Percentiles rank a stretch among this genome's conserved stretches.
phyloP scores from a whole-genome alignment of 1,139 yeast species.

The Candida sanyaensis region DNA sequence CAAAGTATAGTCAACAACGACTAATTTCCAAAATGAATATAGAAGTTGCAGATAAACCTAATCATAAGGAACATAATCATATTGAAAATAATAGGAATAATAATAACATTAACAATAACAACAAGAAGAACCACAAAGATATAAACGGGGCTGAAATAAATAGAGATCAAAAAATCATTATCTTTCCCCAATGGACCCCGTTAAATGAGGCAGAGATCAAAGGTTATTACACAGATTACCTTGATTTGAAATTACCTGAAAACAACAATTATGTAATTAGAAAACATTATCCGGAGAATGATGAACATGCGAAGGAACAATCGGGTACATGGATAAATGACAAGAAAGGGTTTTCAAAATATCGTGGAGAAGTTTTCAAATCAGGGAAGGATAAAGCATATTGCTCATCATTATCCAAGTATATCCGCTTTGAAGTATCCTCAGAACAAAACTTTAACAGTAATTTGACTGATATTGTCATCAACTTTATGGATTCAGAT shows the following conservation, averaged over 20 bases:
- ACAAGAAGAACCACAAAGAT: background rate
- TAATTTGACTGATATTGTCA: background rate
- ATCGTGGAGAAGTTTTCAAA: background rate
- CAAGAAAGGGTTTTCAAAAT: background rate
- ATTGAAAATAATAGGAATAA: background rate
- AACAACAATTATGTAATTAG: background rate
- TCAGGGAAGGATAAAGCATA: background rate
- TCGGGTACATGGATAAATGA: background rate
- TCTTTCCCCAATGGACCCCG: constrained; percentile 1
- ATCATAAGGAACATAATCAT: background rate
- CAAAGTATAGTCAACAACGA: background rate
- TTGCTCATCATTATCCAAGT: background rate
- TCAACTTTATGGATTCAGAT: background rate
- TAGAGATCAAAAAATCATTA: background rate
- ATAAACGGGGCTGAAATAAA: background rate
- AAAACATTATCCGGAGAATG: background rate
- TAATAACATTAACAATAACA: background rate
- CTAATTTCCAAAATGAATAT: background rate
- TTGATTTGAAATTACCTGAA: background rate
- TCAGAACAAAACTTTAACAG: background rate
- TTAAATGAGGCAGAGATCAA: background rate
- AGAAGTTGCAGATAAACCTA: background rate
- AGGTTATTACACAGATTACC: background rate
- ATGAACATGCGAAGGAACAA: background rate
- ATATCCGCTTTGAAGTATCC: background rate